Conservation (phyloP, 371 early-diverging fungal genomes). For the Lichtheimia hyalospora region DNA sequence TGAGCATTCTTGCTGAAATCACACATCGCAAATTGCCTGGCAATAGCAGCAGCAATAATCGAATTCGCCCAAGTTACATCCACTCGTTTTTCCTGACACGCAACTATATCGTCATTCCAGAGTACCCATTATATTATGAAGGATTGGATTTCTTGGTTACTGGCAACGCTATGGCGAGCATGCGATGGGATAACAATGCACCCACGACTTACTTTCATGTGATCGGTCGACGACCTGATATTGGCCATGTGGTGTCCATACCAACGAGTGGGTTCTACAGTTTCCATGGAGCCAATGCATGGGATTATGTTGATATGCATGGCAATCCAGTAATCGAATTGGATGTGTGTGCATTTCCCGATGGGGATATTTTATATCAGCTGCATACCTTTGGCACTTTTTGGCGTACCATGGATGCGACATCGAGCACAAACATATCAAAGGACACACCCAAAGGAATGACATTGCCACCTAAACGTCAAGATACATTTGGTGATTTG, state of each 20-base stretch:
- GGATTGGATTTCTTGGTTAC: constrained; percentile 41
- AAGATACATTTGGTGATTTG: constrained; percentile 31
- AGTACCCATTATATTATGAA: constrained; percentile 46
- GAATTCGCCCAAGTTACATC: constrained; percentile 27
- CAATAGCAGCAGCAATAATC: neutral
- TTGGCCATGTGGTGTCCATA: constrained; percentile 49
- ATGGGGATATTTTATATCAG: constrained; percentile 39
- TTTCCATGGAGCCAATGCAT: constrained; percentile 58
- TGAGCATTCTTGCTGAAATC: constrained; percentile 43
- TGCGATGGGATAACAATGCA: constrained; percentile 33
- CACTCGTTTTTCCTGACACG: constrained; percentile 49
- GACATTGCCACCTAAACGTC: constrained; percentile 16
- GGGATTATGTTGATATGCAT: constrained; percentile 36
- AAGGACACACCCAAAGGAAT: constrained; percentile 13
- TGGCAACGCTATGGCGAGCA: constrained; percentile 40
- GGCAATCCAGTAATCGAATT: constrained; percentile 27
- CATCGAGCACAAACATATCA: constrained; percentile 14
- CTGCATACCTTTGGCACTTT: constrained; percentile 30
- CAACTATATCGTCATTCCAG: constrained; percentile 57
- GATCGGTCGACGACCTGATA: constrained; percentile 32
- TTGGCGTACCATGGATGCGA: constrained; percentile 7
- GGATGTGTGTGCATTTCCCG: constrained; percentile 29
- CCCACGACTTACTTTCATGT: constrained; percentile 51
- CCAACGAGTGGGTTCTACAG: constrained; percentile 45
- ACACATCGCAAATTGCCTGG: constrained; percentile 22